Evolutionary conservation across 2,329 filamentous ascomycete species (phyloP), one percentile per base, ranked within the genome.

Genomic region (Cercospora beticola): DNA sequence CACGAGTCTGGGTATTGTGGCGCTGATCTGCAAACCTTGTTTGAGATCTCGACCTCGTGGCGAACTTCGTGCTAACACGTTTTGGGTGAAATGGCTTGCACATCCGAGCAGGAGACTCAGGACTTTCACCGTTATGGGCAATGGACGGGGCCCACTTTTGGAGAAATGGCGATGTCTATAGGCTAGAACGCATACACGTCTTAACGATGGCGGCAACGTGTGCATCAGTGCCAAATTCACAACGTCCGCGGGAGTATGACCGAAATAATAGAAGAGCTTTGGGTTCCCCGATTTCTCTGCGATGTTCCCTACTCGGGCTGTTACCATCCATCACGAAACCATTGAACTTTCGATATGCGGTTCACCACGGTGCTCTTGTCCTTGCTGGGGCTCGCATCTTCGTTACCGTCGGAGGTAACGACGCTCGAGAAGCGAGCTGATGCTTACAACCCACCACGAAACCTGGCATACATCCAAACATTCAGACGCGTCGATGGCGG

Each of bases 401-500:
- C 63, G 28, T 31, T 66, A 3, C 67, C 66, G 1, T 56, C 66
- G 8, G 66, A 68, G 4, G 10, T 57, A 3, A 18, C 64, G 26
- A 18, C 59, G 14, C n/a, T 66, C 14, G 54, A 60, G 36, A 56
- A 66, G 21, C 43, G 67, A 59, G 69, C 65, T 60, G 68, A 70
- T 66, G 66, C 66, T 30, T 67, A 67, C 66, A 68, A 66, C 62
- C 66, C 68, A 16, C 70, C 70, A 7, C 67, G 70, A 33, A 67
- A 69, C n/a, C 68, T 75, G 16, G 69, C 69, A 16, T 77, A 76
- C 56, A 68, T 76, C 14, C 76, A 77, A 62, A 76, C 74, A 3
- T 76, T 76, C 65, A 68, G 71, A 59, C 67, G 68, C n/a, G 62
- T 65, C 30, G 67, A 72, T 54, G 70, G 72, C 43, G 69, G 70